Percentiles rank a stretch among this genome's conserved stretches.
Evolutionary conservation across 371 early-diverging fungal species (phyloP).

Genomic region (Mucor circinelloides): DNA sequence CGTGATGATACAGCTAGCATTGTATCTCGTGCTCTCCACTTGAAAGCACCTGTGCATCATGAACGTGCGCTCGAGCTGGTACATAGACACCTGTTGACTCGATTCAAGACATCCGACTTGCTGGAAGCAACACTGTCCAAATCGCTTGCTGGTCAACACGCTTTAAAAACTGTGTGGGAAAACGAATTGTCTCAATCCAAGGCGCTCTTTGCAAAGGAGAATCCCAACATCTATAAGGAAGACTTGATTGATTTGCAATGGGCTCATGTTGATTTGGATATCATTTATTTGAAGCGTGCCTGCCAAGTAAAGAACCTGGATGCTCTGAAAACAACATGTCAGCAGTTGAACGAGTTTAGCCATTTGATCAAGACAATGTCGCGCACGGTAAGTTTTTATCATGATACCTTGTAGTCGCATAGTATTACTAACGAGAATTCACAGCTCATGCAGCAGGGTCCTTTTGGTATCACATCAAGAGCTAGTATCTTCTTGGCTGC

Average conservation of each 20-base stretch:
- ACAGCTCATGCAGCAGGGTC: constrained; percentile 45
- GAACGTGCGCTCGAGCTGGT: constrained; percentile 63
- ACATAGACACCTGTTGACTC: constrained; percentile 37
- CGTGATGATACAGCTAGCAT: constrained; percentile 60
- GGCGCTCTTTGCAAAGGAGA: constrained; percentile 53
- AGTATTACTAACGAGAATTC: background rate
- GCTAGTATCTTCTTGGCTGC: constrained; percentile 34
- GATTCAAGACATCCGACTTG: constrained; percentile 19
- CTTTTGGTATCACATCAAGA: constrained; percentile 43
- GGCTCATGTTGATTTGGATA: constrained; percentile 34
- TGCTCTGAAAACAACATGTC: background rate
- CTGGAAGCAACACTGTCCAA: constrained; percentile 27
- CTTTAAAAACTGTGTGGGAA: constrained; percentile 23
- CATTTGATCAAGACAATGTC: constrained; percentile 11
- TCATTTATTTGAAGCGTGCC: constrained; percentile 7
- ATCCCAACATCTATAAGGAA: constrained; percentile 60
- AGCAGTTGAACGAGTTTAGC: constrained; percentile 15
- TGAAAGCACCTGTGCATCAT: constrained; percentile 44
- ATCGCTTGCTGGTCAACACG: constrained; percentile 21
- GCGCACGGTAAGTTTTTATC: constrained; percentile 23
- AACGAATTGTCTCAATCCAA: constrained; percentile 31
- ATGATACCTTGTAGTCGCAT: too few species aligned
- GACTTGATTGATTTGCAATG: constrained; percentile 57
- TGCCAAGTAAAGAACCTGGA: background rate
- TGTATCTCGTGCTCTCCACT: constrained; percentile 55